Evolutionary conservation across 345 rosid species (phyloP), one percentile per base, ranked within the genome.

Genomic region (Syzygium jambos): DNA sequence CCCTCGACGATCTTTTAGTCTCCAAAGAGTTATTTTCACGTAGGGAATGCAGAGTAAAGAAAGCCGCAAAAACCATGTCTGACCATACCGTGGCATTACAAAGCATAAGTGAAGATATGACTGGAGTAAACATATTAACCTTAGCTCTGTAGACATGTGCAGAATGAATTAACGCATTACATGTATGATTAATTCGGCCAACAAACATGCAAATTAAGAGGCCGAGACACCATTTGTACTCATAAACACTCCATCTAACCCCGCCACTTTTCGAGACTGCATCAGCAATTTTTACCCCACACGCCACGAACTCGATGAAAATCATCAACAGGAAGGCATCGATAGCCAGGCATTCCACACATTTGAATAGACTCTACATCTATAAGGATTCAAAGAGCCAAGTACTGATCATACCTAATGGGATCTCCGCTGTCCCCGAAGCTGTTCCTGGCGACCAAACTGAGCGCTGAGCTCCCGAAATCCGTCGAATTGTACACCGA

Each of bases 401-500:
- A 9, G 25, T 22, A 19, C 46, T 15, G 51, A 43, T 54, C 91
- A 85, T 77, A 96, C 98, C 95, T 88, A 54, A 97, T 92, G 87
- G 87, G 90, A 25, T 92, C 83, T 90, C 94, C 96, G 21, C 73
- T 78, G 90, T 92, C 88, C 3, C 98, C 99, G 89, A 98, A 98
- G 87, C 94, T 95, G 89, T 94, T 93, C 90, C 99, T 92, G 16
- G 95, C 95, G 88, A 94, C 91, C 91, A 98, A 92, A 73, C 91
- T 73, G 43, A 98, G 90, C 3, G 93, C 99, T 85, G 38, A 55
- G 30, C 43, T 86, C 52, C 12, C 30, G 46, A 98, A 96, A 88
- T 95, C 90, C 5, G 99, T 98, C 14, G 96, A 92, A 88, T 94
- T 98, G 80, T 98, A 98, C 54, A 95, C 57, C 25, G 96, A 94